Base-by-base conservation (phyloP, 805 yeast genomes). In the Lipomyces anomalus region DNA sequence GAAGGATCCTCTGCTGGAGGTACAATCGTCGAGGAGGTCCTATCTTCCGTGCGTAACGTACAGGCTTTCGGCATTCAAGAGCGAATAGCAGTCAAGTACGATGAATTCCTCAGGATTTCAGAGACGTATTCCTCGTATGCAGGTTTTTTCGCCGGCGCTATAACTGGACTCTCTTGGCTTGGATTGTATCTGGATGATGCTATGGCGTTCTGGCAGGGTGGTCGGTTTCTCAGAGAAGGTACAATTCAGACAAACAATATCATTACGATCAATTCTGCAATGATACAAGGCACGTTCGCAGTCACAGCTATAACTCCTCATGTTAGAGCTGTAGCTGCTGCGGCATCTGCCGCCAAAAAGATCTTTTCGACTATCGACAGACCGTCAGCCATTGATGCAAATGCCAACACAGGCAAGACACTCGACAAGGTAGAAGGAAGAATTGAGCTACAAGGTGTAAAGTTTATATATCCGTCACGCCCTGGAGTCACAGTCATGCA, bases 181-280 rank as follows among this genome's bases (percentile, higher is more conserved):
- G 59, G 61, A 4, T 56, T 68, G 22, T 69, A 66, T 53, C 50
- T 58, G 45, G 59, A 63, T 30, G 70, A 68, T 43, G 71, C 72
- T 4, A 55, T 68, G 16, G 66, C 72, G 1, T 68, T 67, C 49
- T 68, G 73, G 72, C 67, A 67, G 43, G 73, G 73, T 2, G 63
- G 71, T 3, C 62, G 72, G 24, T 53, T 68, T 39, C 59, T 68
- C 32, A 68, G 60, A n/a, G 61, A 59, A 32, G 45, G 62, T n/a
- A 44, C 53, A 22, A 59, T 69, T 22, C n/a, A n/a, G n/a, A n/a
- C n/a, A n/a, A 69, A 70, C 33, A 48, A 56, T n/a, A 53, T 69
- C 35, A 52, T 68, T 26, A 63, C 68, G 7, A 68, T 67, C 22
- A 39, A 52, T 18, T 47, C 48, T 48, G 50, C 53, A 16, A 55